Evolutionary conservation across 108 stramenopile genomes (phyloP).

Genomic region (Parietichytrium sp.): DNA sequence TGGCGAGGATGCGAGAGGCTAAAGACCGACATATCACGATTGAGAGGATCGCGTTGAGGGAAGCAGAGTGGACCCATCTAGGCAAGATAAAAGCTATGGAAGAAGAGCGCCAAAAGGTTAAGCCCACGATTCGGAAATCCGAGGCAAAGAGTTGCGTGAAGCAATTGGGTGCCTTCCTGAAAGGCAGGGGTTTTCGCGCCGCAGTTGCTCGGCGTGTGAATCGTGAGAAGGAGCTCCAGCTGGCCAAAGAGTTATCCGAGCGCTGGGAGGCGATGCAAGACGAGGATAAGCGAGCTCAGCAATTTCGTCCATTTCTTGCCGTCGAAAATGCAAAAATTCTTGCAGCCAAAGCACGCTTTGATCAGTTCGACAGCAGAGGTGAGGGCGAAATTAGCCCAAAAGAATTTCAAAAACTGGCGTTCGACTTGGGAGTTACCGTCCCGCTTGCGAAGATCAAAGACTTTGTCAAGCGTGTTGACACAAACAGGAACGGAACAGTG

Average conservation of each 20-base stretch:
- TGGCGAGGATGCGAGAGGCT: background rate
- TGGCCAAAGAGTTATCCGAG: background rate
- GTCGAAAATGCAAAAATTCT: background rate
- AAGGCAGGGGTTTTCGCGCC: background rate
- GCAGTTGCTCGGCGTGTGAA: conserved; percentile 10
- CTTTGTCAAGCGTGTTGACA: background rate
- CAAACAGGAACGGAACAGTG: background rate
- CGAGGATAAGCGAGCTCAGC: background rate
- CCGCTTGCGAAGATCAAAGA: background rate
- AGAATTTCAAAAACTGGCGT: conserved; percentile 6
- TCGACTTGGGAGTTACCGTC: conserved; percentile 1
- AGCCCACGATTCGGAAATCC: background rate
- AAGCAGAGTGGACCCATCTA: conserved; percentile 13
- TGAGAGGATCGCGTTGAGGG: background rate
- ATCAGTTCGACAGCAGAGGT: background rate
- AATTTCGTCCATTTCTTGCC: background rate
- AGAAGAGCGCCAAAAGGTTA: background rate
- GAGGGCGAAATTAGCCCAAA: background rate
- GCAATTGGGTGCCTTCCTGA: background rate
- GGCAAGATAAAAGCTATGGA: background rate
- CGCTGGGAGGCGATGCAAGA: background rate
- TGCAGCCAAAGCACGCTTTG: background rate
- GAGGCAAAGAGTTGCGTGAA: background rate
- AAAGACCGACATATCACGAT: background rate
- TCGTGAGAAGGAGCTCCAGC: background rate